Evolutionary conservation across 192 early-diverging fungal species (phyloP), one percentile per base, ranked within the genome.

Genomic region (Diversispora epigaea): DNA sequence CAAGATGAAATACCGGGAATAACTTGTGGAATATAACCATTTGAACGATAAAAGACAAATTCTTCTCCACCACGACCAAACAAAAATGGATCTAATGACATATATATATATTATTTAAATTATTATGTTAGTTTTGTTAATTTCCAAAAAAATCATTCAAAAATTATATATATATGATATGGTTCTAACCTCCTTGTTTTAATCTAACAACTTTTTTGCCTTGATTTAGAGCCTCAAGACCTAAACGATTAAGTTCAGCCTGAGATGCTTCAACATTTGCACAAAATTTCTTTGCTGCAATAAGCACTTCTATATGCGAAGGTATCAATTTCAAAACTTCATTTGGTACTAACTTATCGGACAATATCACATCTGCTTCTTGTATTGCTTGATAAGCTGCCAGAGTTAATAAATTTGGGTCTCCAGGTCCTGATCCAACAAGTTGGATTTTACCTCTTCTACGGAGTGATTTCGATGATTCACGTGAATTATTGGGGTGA

Each of bases 21-120:
- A 8, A 94, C 85, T 39, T 85, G 82, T 6, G 85, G 82, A 39
- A 91, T 88, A 66, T 87, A 91, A 21, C 94, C 94, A 71, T 89
- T 81, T 10, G 83, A 76, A 40, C 86, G 82, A 79, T 93, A 92
- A 68, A 88, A 92, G n/a, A 91, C 63, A 15, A 92, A 80, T 76
- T 98, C 96, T 79, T 98, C 96, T 25, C 90, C 95, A 49, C 95
- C 96, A 58, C 96, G 90, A 32, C 95, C 96, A 82, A 95, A 96
- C 32, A 98, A 86, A 81, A 92, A 96, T 60, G 94, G 93, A 78
- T 98, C 94, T 5, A 49, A 25, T 21, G 43, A 47, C 14, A 66
- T 19, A 32, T 32, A 32, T 32, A n/a, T 32, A 32, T 0, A 32
- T 32, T 32, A 32, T 32, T 32, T 32, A 32, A 64, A 64, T 64